Conservation (phyloP, 352 stramenopile species). For the Elongisporangium undulatum region DNA sequence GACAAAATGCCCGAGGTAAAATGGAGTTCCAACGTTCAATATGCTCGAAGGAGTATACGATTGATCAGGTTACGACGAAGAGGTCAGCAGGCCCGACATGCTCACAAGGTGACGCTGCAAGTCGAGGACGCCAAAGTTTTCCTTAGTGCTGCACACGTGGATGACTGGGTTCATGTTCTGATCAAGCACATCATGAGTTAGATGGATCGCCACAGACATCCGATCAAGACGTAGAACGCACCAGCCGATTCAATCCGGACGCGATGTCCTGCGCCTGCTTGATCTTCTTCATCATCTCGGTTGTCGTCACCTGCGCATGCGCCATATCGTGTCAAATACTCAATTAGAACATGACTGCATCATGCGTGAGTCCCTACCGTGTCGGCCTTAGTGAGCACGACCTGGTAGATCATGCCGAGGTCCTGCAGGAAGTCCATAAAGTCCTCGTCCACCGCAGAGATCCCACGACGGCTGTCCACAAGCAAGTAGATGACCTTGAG, state of each 20-base stretch:
- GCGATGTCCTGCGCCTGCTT: slow-evolving; percentile 44
- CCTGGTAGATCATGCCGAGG: slow-evolving; percentile 79
- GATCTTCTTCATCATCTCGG: slow-evolving; percentile 45
- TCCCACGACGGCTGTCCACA: slow-evolving; percentile 73
- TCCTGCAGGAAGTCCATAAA: slow-evolving; percentile 88
- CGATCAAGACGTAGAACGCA: slow-evolving; percentile 15
- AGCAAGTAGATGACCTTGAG: slow-evolving; percentile 74
- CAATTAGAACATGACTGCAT: not conserved
- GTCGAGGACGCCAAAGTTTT: slow-evolving; percentile 70
- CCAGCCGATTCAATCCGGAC: slow-evolving; percentile 44
- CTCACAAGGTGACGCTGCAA: slow-evolving; percentile 70
- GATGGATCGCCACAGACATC: not conserved
- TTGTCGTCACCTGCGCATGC: slow-evolving; percentile 19
- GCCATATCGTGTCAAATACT: not conserved
- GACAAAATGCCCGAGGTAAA: slow-evolving; percentile 4
- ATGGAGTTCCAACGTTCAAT: slow-evolving; percentile 6
- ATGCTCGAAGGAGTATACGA: not conserved
- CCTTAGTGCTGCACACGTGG: slow-evolving; percentile 74
- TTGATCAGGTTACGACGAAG: not conserved
- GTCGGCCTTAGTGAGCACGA: slow-evolving; percentile 91
- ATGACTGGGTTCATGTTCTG: slow-evolving; percentile 83
- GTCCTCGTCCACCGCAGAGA: slow-evolving; percentile 73
- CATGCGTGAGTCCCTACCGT: slow-evolving; percentile 11
- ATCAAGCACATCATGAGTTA: slow-evolving; percentile 4
- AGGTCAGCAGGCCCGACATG: slow-evolving; percentile 46